Percentiles rank a stretch among this genome's conserved stretches.
Conservation (phyloP, 2,329 filamentous ascomycete genomes). For the Colletotrichum liaoningense region DNA sequence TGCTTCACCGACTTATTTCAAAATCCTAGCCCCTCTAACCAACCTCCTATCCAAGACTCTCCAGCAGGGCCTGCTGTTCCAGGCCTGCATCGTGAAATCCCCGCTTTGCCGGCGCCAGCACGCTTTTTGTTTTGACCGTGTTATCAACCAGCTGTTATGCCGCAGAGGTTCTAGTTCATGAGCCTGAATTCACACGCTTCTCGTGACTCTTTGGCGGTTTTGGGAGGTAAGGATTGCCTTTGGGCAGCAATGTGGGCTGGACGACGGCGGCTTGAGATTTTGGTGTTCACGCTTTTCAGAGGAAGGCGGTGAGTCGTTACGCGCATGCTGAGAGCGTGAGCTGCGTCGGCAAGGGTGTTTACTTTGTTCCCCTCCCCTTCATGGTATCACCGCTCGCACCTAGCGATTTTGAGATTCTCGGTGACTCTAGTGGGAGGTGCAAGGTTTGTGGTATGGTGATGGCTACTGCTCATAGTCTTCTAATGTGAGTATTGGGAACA, state of each 20-base stretch:
- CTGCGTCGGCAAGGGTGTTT: neutral
- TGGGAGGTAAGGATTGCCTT: neutral
- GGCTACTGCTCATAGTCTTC: no score
- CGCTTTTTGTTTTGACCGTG: neutral
- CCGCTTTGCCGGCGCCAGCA: constrained; percentile 1
- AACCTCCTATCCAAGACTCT: neutral
- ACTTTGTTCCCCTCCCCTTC: no score
- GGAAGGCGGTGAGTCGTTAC: neutral
- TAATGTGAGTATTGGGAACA: no score
- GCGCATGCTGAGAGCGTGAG: neutral
- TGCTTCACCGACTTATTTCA: constrained; percentile 5
- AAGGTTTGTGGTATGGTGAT: no score
- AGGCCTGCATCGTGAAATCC: neutral
- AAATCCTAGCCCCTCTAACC: neutral
- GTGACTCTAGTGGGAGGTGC: no score
- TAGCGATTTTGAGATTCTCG: no score
- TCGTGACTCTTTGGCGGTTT: neutral
- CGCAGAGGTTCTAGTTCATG: neutral
- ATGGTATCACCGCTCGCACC: no score
- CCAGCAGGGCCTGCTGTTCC: neutral
- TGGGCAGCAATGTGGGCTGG: neutral
- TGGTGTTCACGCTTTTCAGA: no score
- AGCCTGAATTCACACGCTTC: neutral
- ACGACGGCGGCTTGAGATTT: no score
- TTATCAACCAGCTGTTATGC: neutral